Conservation (phyloP, 805 yeast species). For the Cyberlindnera subsufficiens region DNA sequence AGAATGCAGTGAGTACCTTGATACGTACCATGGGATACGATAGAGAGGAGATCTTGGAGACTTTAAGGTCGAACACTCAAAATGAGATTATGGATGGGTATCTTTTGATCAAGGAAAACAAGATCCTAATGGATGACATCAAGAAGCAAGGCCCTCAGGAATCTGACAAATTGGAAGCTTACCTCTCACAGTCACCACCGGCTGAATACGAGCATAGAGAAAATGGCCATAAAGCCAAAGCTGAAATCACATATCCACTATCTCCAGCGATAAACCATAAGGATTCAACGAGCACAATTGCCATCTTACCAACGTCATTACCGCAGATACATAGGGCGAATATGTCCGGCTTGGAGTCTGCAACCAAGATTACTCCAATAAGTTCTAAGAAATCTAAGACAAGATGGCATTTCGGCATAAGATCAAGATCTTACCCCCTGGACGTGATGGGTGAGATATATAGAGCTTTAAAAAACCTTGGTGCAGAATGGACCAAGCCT, state of each 20-base stretch:
- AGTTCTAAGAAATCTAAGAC: conserved; percentile 83
- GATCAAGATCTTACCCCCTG: conserved; percentile 92
- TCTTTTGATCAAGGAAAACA: conserved; percentile 74
- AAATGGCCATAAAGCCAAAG: conserved; percentile 20
- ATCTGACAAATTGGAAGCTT: conserved; percentile 49
- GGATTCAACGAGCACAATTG: conserved; percentile 64
- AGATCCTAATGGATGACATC: conserved; percentile 59
- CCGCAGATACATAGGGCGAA: conserved; percentile 93
- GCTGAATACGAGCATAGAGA: conserved; percentile 18
- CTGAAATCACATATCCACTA: conserved; percentile 27
- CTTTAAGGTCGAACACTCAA: conserved; percentile 50
- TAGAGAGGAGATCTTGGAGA: conserved; percentile 72
- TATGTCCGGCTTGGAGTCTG: conserved; percentile 60
- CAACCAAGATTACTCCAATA: conserved; percentile 43
- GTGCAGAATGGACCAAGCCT: conserved; percentile 97
- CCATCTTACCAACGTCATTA: conserved; percentile 87
- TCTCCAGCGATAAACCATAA: conserved; percentile 22
- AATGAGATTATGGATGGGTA: conserved; percentile 87
- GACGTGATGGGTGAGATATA: conserved; percentile 99
- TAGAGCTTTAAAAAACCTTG: conserved; percentile 85
- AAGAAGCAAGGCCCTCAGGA: conserved; percentile 25
- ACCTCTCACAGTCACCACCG: conserved; percentile 56
- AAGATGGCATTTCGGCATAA: conserved; percentile 97
- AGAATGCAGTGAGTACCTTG: conserved; percentile 67
- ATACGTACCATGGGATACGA: conserved; percentile 86